Evolutionary conservation across 2,329 filamentous ascomycete genomes (phyloP), one percentile per base, ranked within the genome.

Genomic region (Cladosporium colombiae): DNA sequence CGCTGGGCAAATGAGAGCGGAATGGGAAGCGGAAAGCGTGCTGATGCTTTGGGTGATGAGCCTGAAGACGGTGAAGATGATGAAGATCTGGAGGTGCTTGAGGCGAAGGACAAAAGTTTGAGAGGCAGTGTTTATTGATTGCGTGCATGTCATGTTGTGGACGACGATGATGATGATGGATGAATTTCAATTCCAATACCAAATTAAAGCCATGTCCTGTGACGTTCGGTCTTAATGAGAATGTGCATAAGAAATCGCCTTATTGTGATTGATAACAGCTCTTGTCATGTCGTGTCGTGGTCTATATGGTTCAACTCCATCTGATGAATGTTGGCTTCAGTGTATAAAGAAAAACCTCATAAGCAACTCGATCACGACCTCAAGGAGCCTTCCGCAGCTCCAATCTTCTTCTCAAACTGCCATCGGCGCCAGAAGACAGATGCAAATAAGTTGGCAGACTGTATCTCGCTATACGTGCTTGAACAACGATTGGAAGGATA

Each of bases 31-130:
- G 81, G 81, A 1, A 75, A 76, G 23, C 72, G 76, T 44, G 82
- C 82, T 0, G 81, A 84, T 70, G 73, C 78, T 5, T 71, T 84
- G 18, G 82, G 82, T 0, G 81, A 83, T 68, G 78, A 78, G 61
- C 72, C 74, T 25, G 71, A 70, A n/a, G 66, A 67, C 14, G 70
- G 67, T 16, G 68, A 70, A 2, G 69, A 70, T n/a, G 68, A 73
- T 44, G 68, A 70, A n/a, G 68, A 73, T 44, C 13, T 73, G 14
- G 70, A 73, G 53, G 60, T 65, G 50, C 69, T 69, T 21, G 72
- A 75, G 69, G 68, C 62, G 62, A 61, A 71, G 16, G 74, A 77
- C 52, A 70, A 67, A 66, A 72, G 75, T 37, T 56, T 74, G 23
- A 56, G 69, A 62, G 73, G 72, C 25, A 77, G 74, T 68, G 73